Conservation (phyloP, 2,329 filamentous ascomycete genomes). For the Aureobasidium lini region DNA sequence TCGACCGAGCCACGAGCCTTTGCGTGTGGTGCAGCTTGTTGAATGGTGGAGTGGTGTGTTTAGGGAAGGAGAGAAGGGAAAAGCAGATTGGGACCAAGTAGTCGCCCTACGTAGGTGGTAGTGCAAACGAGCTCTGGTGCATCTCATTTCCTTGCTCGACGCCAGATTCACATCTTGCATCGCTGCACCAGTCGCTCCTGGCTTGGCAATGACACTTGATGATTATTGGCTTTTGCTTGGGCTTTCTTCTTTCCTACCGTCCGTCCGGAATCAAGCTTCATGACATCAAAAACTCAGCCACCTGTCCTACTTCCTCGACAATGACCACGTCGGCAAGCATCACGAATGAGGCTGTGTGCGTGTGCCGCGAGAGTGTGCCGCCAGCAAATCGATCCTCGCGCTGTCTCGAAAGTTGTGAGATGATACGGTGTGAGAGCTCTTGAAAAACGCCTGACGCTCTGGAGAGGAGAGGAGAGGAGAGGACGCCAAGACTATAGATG, state of each 20-base stretch:
- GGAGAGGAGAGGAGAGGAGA: not conserved
- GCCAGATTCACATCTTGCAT: not conserved
- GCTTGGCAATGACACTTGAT: constrained; percentile 8
- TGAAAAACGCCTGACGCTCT: not conserved
- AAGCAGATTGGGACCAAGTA: not conserved
- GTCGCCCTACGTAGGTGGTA: constrained; percentile 1
- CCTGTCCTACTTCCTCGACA: not conserved
- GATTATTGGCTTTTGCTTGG: constrained; percentile 5
- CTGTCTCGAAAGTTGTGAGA: not conserved
- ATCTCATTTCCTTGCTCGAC: constrained; percentile 11
- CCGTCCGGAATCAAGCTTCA: not conserved
- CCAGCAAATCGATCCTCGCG: not conserved
- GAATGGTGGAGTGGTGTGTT: not conserved
- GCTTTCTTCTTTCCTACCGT: not conserved
- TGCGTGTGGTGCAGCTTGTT: not conserved
- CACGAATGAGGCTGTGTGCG: not conserved
- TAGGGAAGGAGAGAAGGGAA: not conserved
- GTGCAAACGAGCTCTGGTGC: constrained; percentile 8
- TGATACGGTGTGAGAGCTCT: not conserved
- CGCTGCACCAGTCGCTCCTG: not conserved
- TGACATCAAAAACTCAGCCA: constrained; percentile 5
- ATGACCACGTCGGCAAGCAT: not conserved
- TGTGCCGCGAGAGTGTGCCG: not conserved
- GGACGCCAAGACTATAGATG: not conserved
- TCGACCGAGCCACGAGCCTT: not conserved